A percentile compares a stretch with the other conserved stretches of the same genome.
These are phyloP conservation scores for Metarhizium guizhouense DNA, from an alignment of 2,329 filamentous ascomycete species.

Conservation along the genomic window DNA sequence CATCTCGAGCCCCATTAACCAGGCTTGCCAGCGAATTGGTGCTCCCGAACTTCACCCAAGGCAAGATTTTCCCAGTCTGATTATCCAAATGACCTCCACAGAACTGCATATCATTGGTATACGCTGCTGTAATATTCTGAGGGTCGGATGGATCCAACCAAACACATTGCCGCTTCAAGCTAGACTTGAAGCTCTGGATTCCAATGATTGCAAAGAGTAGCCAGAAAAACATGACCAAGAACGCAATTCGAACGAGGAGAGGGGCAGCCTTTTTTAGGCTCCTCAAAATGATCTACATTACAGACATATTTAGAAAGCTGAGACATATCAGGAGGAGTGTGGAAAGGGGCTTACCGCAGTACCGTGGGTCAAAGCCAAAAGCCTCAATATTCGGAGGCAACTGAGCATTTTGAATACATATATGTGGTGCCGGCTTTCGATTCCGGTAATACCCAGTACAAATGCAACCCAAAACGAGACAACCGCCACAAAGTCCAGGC, in stretches of 20 bases:
- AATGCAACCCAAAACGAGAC: slow-evolving; percentile 95
- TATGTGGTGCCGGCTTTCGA: slow-evolving; percentile 63
- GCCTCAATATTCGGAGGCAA: slow-evolving; percentile 81
- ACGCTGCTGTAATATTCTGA: slow-evolving; percentile 45
- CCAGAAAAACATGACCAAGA: slow-evolving; percentile 96
- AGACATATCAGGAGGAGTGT: not conserved
- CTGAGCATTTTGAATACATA: slow-evolving; percentile 96
- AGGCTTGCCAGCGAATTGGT: slow-evolving; percentile 36
- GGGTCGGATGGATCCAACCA: slow-evolving; percentile 60
- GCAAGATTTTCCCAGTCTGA: slow-evolving; percentile 43
- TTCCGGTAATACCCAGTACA: slow-evolving; percentile 55
- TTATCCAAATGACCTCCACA: slow-evolving; percentile 76
- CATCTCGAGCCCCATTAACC: slow-evolving; percentile 36
- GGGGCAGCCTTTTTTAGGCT: slow-evolving; percentile 95
- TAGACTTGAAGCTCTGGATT: slow-evolving; percentile 90
- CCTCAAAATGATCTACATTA: slow-evolving; percentile 69
- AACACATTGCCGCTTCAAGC: slow-evolving; percentile 66
- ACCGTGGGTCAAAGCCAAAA: slow-evolving; percentile 87
- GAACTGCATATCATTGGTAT: slow-evolving; percentile 60
- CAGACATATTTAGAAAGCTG: not conserved
- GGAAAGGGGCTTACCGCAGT: slow-evolving; percentile 58
- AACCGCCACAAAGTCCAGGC: slow-evolving; percentile 88
- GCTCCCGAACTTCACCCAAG: slow-evolving; percentile 52
- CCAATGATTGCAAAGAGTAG: slow-evolving; percentile 93
- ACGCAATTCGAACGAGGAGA: slow-evolving; percentile 82